These are phyloP conservation scores for Danielia oregonensis DNA, from an alignment of 805 yeast genomes.

Conservation along the genomic window DNA sequence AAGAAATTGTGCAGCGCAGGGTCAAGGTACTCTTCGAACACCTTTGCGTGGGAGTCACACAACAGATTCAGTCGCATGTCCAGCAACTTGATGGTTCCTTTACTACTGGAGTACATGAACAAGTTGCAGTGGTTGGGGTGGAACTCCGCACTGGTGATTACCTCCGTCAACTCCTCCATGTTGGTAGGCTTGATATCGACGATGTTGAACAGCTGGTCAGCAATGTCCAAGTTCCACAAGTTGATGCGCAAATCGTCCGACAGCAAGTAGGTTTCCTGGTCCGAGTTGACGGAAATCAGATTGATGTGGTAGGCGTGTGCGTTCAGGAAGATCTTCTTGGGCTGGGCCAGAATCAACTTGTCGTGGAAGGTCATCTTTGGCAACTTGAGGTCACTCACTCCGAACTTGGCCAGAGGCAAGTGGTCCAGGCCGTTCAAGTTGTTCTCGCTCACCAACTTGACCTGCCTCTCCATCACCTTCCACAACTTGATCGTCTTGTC, in stretches of 20 bases:
- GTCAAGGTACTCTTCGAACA: constrained; percentile 90
- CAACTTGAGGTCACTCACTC: constrained; percentile 53
- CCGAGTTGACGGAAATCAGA: constrained; percentile 90
- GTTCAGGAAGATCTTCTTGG: constrained; percentile 85
- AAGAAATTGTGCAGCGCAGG: constrained; percentile 92
- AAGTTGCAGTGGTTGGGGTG: constrained; percentile 90
- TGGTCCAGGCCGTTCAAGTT: constrained; percentile 45
- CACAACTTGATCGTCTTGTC: constrained; percentile 98
- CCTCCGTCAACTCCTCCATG: constrained; percentile 99
- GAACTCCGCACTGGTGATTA: constrained; percentile 93
- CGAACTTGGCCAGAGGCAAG: constrained; percentile 22
- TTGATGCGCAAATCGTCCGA: constrained; percentile 94
- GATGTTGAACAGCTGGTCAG: constrained; percentile 93
- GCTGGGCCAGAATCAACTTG: constrained; percentile 91
- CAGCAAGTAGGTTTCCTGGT: constrained; percentile 90
- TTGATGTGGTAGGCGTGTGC: constrained; percentile 98
- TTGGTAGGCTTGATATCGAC: constrained; percentile 97
- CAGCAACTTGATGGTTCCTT: constrained; percentile 91
- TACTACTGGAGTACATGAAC: constrained; percentile 92
- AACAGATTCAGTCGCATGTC: constrained; percentile 96
- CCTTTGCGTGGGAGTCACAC: constrained; percentile 84
- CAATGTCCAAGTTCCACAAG: constrained; percentile 90
- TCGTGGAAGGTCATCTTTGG: constrained; percentile 94
- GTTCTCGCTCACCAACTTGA: constrained; percentile 88
- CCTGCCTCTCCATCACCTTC: constrained; percentile 90